Evolutionary conservation across 2,329 filamentous ascomycete genomes (phyloP).

Genomic region (Talaromyces sp.): DNA sequence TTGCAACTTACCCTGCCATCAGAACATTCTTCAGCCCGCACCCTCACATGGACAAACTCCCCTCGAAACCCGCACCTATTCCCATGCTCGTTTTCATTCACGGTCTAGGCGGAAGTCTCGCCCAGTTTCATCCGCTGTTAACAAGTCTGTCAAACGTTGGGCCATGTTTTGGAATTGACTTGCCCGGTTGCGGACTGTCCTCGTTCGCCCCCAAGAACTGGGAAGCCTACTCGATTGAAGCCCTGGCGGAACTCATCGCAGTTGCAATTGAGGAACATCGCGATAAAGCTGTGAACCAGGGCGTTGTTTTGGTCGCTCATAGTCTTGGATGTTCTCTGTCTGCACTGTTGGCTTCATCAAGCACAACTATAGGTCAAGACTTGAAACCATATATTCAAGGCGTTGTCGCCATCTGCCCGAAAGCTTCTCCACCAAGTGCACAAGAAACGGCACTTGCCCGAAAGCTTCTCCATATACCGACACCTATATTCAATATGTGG

Average conservation of each 20-base stretch:
- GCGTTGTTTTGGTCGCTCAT: constrained; percentile 78
- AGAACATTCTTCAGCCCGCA: constrained; percentile 83
- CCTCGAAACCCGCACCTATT: constrained; percentile 67
- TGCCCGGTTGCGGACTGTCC: constrained; percentile 86
- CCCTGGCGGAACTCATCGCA: constrained; percentile 72
- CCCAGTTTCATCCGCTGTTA: constrained; percentile 81
- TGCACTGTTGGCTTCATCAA: constrained; percentile 65
- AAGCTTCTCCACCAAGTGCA: constrained; percentile 61
- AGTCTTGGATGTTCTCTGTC: constrained; percentile 85
- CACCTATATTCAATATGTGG: constrained; percentile 68
- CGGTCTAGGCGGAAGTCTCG: constrained; percentile 85
- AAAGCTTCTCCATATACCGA: constrained; percentile 66
- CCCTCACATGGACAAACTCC: constrained; percentile 77
- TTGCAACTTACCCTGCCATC: constrained; percentile 69
- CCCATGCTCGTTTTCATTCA: constrained; percentile 90
- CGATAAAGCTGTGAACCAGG: constrained; percentile 63
- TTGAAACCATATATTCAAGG: constrained; percentile 69
- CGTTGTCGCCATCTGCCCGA: constrained; percentile 77
- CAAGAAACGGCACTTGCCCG: constrained; percentile 53
- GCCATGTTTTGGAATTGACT: constrained; percentile 81
- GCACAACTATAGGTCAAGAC: constrained; percentile 52
- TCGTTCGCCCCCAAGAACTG: constrained; percentile 68
- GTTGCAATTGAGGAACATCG: constrained; percentile 72
- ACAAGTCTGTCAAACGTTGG: constrained; percentile 79
- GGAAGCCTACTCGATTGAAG: constrained; percentile 76